Conservation (phyloP, 257 asterid species). For the Lavandula angustifolia region DNA sequence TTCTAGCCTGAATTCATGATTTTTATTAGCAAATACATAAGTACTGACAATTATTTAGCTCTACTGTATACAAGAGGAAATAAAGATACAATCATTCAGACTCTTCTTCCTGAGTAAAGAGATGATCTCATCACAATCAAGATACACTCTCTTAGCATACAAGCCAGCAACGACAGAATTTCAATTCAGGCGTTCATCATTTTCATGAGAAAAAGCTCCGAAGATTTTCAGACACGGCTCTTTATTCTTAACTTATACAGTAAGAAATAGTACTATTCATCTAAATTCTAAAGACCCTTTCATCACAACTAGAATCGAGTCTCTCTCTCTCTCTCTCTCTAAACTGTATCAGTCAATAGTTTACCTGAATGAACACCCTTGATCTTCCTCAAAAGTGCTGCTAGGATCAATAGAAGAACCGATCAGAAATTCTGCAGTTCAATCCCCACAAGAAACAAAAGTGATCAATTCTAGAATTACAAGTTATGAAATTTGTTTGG, state of each 20-base stretch:
- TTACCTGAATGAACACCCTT: slow-evolving; percentile 30
- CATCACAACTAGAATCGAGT: slow-evolving; percentile 1
- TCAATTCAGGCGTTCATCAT: slow-evolving; percentile 1
- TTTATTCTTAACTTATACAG: slow-evolving; percentile 21
- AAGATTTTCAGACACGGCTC: background rate
- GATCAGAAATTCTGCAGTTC: slow-evolving; percentile 32
- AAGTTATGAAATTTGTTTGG: slow-evolving; percentile 8
- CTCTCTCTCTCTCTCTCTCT: background rate
- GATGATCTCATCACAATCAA: slow-evolving; percentile 22
- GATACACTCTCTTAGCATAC: background rate
- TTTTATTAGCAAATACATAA: background rate
- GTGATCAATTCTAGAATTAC: slow-evolving; percentile 1
- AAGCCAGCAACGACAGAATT: slow-evolving; percentile 20
- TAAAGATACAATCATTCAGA: slow-evolving; percentile 22
- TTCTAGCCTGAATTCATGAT: slow-evolving; percentile 4
- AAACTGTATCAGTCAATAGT: background rate
- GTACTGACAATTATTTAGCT: background rate
- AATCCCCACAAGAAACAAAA: background rate
- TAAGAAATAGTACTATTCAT: slow-evolving; percentile 8
- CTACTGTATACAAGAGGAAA: background rate
- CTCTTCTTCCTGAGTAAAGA: slow-evolving; percentile 13
- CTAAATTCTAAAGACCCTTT: background rate
- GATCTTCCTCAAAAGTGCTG: slow-evolving; percentile 32
- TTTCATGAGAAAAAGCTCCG: background rate
- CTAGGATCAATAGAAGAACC: slow-evolving; percentile 37